Percentiles rank a stretch among this genome's conserved stretches.
Conservation (phyloP, 2,329 filamentous ascomycete genomes). For the Meredithiella fracta region DNA sequence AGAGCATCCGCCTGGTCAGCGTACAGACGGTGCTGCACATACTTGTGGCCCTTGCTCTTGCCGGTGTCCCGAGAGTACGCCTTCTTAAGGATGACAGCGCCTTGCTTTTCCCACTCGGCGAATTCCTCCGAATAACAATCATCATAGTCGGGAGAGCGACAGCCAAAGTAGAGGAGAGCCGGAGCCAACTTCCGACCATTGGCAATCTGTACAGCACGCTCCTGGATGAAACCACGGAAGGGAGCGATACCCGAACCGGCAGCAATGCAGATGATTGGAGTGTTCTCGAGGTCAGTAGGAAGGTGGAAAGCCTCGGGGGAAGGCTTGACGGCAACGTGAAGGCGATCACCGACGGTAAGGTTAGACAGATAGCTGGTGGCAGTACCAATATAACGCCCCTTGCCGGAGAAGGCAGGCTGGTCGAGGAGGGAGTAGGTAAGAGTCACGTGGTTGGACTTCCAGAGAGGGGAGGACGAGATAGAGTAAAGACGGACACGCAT, state of each 20-base stretch:
- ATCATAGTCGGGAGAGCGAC: constrained; percentile 37
- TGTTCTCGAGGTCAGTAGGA: constrained; percentile 27
- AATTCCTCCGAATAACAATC: constrained; percentile 44
- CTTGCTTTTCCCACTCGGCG: constrained; percentile 39
- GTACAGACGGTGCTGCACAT: constrained; percentile 30
- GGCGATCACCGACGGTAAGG: constrained; percentile 27
- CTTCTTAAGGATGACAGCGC: constrained; percentile 43
- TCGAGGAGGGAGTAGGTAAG: constrained; percentile 55
- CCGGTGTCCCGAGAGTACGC: constrained; percentile 33
- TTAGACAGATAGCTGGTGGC: constrained; percentile 43
- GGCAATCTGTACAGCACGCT: constrained; percentile 36
- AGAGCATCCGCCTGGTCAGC: constrained; percentile 23
- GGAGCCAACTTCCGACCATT: constrained; percentile 39
- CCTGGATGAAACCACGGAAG: constrained; percentile 46
- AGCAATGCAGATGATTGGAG: constrained; percentile 34
- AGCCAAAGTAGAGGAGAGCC: constrained; percentile 50
- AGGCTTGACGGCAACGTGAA: constrained; percentile 34
- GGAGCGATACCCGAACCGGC: constrained; percentile 43
- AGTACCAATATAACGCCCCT: constrained; percentile 39
- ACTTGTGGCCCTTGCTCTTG: constrained; percentile 30
- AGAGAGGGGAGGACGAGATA: constrained; percentile 58
- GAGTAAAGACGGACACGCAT: constrained; percentile 69
- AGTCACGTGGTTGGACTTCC: constrained; percentile 37
- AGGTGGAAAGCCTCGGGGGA: constrained; percentile 32
- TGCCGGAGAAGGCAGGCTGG: constrained; percentile 33